These are phyloP conservation scores for Hypoxylon sp. DNA, from an alignment of 2,329 filamentous ascomycete genomes.

Conservation along the genomic window DNA sequence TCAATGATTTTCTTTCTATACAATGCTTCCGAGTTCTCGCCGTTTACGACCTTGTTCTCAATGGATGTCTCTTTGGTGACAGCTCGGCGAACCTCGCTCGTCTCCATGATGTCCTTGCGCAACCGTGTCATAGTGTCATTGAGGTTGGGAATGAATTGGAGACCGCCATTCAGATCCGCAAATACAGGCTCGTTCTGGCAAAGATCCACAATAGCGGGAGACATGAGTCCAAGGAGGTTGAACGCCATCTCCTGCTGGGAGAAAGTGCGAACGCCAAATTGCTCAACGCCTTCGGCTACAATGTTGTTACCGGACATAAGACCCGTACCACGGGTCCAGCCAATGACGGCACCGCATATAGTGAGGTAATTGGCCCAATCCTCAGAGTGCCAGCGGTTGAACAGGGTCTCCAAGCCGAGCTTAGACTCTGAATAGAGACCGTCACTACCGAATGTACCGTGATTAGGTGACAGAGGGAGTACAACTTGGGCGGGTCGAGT, in stretches of 20 bases:
- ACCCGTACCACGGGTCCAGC: constrained; percentile 98
- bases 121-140: constrained; percentile 95
- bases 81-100: constrained; percentile 91
- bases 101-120: constrained; percentile 94
- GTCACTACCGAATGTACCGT: constrained; percentile 98
- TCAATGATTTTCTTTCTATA: constrained; percentile 96
- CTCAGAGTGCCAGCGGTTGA: constrained; percentile 98
- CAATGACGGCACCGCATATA: constrained; percentile 97
- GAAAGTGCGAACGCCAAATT: constrained; percentile 96
- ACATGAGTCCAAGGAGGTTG: constrained; percentile 97
- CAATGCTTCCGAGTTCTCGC: constrained; percentile 89
- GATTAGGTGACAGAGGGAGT: constrained; percentile 95
- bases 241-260: constrained; percentile 99
- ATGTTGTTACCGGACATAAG: constrained; percentile 99
- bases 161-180: constrained; percentile 95
- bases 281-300: constrained; percentile 96
- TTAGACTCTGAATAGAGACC: constrained; percentile 99
- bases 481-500: constrained; percentile 97
- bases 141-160: constrained; percentile 96
- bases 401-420: constrained; percentile 94
- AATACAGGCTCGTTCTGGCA: constrained; percentile 97
- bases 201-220: constrained; percentile 91
- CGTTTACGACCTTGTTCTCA: constrained; percentile 97
- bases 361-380: constrained; percentile 98
- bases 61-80: constrained; percentile 96